Evolutionary conservation across 352 stramenopile species (phyloP).

Genomic region (Pythium insidiosum): DNA sequence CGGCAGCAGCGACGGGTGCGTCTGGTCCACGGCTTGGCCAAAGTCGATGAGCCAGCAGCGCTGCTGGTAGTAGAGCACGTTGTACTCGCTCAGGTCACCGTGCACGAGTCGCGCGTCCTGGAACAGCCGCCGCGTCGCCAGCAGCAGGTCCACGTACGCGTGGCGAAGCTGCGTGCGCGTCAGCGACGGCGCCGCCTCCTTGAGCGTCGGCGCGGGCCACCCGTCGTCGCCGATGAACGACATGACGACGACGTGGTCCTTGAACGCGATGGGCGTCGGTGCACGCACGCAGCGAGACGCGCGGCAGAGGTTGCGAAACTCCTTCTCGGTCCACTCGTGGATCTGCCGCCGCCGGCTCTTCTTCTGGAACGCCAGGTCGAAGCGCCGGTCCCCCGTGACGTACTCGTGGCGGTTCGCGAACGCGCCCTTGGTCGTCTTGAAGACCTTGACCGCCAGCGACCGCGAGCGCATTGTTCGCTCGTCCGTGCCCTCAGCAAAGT

Average conservation of each 20-base stretch:
- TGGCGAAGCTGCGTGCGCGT: slow-evolving; percentile 39
- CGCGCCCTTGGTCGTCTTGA: slow-evolving; percentile 77
- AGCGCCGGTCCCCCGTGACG: slow-evolving; percentile 72
- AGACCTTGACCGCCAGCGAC: slow-evolving; percentile 67
- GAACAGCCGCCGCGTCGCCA: slow-evolving; percentile 36
- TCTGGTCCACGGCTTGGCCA: slow-evolving; percentile 80
- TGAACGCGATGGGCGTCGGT: slow-evolving; percentile 33
- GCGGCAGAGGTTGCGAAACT: slow-evolving; percentile 56
- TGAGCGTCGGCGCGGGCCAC: slow-evolving; percentile 55
- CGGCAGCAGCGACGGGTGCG: slow-evolving; percentile 58
- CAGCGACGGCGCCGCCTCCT: slow-evolving; percentile 44
- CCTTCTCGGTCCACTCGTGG: slow-evolving; percentile 72
- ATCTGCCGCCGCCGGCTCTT: slow-evolving; percentile 58
- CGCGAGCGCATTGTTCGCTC: slow-evolving; percentile 21
- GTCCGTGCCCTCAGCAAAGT: slow-evolving; percentile 54
- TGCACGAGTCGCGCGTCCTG: slow-evolving; percentile 52
- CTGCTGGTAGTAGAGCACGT: slow-evolving; percentile 75
- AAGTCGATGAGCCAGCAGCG: slow-evolving; percentile 89
- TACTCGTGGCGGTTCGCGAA: slow-evolving; percentile 81
- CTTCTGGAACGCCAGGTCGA: slow-evolving; percentile 67
- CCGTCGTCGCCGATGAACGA: slow-evolving; percentile 51
- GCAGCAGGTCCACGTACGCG: slow-evolving; percentile 46
- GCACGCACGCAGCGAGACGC: slow-evolving; percentile 39
- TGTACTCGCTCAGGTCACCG: slow-evolving; percentile 82
- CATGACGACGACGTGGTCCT: slow-evolving; percentile 72